These are phyloP conservation scores for Murraya paniculata DNA, from an alignment of 345 rosid species.

Conservation along the genomic window DNA sequence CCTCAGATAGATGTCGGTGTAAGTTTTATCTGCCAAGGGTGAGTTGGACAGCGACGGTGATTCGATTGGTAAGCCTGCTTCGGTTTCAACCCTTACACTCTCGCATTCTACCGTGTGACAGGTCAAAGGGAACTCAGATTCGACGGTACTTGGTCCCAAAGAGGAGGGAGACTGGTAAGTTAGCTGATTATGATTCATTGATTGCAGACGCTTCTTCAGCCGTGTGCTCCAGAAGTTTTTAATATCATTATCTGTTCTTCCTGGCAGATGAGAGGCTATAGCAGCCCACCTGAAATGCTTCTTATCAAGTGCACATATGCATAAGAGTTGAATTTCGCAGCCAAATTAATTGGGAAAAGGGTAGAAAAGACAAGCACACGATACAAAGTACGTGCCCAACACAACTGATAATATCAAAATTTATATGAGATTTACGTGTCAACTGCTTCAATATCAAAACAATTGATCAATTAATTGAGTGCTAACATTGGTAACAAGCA, in stretches of 20 bases:
- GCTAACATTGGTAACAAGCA: too few species aligned
- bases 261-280: constrained; percentile 40
- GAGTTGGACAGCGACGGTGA: constrained; percentile 9
- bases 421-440: too few species aligned
- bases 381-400: too few species aligned
- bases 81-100: constrained; percentile 29
- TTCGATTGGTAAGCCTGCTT: constrained; percentile 26
- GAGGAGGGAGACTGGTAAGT: constrained; percentile 6
- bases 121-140: constrained; percentile 18
- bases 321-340: not conserved
- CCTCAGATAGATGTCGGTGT: constrained; percentile 24
- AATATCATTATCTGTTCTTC: constrained; percentile 43
- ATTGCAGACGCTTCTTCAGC: constrained; percentile 27
- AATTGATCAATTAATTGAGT: too few species aligned
- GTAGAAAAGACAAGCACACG: not conserved
- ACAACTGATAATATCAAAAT: too few species aligned
- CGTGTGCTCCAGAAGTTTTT: constrained; percentile 40
- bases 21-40: constrained; percentile 10
- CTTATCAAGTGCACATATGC: not conserved
- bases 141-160: not conserved
- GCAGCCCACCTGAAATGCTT: constrained; percentile 36
- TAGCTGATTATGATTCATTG: not conserved
- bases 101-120: constrained; percentile 25
- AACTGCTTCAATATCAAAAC: too few species aligned
- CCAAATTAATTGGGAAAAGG: not conserved